Conservation (phyloP, 148 eudicot species). For the Silene uniflora region DNA sequence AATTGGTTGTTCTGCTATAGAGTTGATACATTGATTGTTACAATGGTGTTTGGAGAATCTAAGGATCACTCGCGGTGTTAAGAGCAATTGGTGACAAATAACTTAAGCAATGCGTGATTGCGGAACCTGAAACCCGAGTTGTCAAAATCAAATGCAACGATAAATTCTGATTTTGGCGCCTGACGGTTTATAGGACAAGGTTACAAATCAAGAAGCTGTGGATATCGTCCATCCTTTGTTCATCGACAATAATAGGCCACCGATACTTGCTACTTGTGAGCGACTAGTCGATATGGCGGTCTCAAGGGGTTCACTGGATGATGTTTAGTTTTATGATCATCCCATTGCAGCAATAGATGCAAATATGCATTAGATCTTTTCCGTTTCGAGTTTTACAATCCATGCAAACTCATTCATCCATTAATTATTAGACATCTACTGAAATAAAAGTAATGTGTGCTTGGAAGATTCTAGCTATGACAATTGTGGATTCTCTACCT, state of each 20-base stretch:
- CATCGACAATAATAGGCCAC: slow-evolving; percentile 26
- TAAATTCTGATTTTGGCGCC: too few relatives aligned
- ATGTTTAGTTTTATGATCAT: slow-evolving; percentile 74
- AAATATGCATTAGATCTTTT: too few relatives aligned
- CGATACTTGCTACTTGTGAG: slow-evolving; percentile 49
- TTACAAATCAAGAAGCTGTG: too few relatives aligned
- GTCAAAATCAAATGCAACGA: slow-evolving; percentile 38
- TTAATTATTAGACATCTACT: too few relatives aligned
- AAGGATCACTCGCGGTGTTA: slow-evolving; percentile 82
- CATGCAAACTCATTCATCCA: too few relatives aligned
- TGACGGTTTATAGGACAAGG: too few relatives aligned
- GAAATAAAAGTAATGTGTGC: too few relatives aligned
- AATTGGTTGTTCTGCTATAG: slow-evolving; percentile 4
- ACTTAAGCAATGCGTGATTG: slow-evolving; percentile 68
- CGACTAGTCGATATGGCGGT: slow-evolving; percentile 60
- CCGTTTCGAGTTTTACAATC: too few relatives aligned
- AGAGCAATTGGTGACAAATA: slow-evolving; percentile 75
- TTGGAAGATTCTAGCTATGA: too few relatives aligned
- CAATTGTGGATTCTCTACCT: too few relatives aligned
- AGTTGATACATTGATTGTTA: slow-evolving; percentile 78
- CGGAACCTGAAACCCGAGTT: slow-evolving; percentile 67
- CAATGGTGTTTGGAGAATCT: slow-evolving; percentile 78
- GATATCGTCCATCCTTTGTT: too few relatives aligned
- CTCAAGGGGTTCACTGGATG: slow-evolving; percentile 71
- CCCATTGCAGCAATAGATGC: slow-evolving; percentile 42